Evolutionary conservation across 169 alveolate genomes (phyloP), one percentile per base, ranked within the genome.

Genomic region (Babesia ovis): DNA sequence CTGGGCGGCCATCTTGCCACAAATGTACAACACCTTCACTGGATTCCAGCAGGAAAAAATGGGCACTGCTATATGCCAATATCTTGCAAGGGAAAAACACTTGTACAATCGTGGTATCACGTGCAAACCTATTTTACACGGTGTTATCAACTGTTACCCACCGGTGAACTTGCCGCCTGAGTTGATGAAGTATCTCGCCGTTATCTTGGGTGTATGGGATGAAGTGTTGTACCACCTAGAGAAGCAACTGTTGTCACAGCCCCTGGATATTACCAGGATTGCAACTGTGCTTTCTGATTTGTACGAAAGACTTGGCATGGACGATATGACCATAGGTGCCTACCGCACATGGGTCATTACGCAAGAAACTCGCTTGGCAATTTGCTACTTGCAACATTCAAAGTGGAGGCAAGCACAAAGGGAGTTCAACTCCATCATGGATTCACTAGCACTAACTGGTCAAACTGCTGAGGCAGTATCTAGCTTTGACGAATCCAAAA

Each of bases 401-500:
- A 68, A 79, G 45, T 79, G 87, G 87, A 68, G 61, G 22, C 81
- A 70, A 62, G 82, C 87, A 3, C 87, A 79, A 27, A 54, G 83
- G 12, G 87, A 79, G 18, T 79, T 79, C 46, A 69, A 79, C 71
- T 54, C 70, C 25, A 69, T 79, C 18, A 71, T 79, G 82, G 83
- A 69, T n/a, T 61, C 69, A 1, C 34, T 79, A 34, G 73, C 76
- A 4, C 39, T 35, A 23, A 45, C 87, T n/a, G 87, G 87, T 1
- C 87, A 79, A 35, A 61, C 87, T 5, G 77, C 87, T 2, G 87
- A 79, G 67, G 74, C 87, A 4, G 87, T 79, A n/a, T 69, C 87
- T 11, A 58, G 83, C 56, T 79, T 79, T 29, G 87, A 79, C 83
- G 87, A 79, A 32, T 79, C 91, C 23, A 84, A 79, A 37, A 56